phyloP scores from a whole-genome alignment of 1,284 basidiomycete species.

The Thecaphora frezii region DNA sequence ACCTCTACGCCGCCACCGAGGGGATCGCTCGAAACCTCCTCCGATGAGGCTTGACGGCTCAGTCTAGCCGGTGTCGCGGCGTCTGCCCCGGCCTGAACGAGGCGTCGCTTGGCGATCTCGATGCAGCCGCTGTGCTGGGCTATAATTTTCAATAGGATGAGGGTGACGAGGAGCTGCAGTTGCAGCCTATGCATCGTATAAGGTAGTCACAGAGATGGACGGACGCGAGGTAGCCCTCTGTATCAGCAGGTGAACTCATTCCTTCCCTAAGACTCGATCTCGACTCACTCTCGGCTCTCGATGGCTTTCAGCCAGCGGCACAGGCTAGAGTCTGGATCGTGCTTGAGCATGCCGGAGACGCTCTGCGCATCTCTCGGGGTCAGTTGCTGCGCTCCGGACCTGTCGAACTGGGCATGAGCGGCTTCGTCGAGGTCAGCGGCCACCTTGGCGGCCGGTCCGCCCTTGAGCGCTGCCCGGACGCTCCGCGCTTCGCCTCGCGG shows the following conservation, averaged over 20 bases:
- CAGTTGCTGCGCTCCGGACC: background rate
- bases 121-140: conserved; percentile 12
- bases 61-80: no score
- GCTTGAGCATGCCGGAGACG: background rate
- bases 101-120: background rate
- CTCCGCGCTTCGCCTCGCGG: background rate
- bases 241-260: no score
- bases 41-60: background rate
- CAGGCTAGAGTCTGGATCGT: background rate
- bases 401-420: background rate
- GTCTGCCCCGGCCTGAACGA: no score
- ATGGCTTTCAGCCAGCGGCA: conserved; percentile 10
- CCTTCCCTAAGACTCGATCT: no score
- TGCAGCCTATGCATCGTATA: conserved; percentile 15
- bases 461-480: background rate
- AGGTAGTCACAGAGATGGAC: background rate
- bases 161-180: conserved; percentile 28
- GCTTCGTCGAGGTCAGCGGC: background rate
- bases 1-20: background rate
- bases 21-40: background rate
- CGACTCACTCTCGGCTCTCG: conserved; percentile 37
- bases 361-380: no score
- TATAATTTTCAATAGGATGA: conserved; percentile 22
- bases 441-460: background rate
- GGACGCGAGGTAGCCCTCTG: no score